These are phyloP conservation scores for Porodaedalea pini DNA, from an alignment of 1,284 basidiomycete genomes.

Conservation along the genomic window DNA sequence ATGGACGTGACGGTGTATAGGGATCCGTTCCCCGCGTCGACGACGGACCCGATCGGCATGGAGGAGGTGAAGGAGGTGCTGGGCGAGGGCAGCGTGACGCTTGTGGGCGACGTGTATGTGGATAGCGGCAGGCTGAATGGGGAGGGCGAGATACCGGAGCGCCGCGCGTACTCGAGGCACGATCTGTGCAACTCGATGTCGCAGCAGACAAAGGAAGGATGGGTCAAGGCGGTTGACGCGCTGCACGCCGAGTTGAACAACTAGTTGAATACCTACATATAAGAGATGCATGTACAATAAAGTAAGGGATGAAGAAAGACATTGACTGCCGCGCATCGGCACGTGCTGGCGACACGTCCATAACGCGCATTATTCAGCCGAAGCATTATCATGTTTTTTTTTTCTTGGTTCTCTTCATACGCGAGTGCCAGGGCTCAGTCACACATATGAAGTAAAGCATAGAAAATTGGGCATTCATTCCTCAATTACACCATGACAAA, in stretches of 20 bases:
- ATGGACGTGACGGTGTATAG: background rate
- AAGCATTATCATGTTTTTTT: no score
- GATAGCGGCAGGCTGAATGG: constrained; percentile 6
- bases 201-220: background rate
- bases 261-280: no score
- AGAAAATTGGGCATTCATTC: no score
- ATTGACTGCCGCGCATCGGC: no score
- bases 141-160: background rate
- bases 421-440: no score
- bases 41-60: background rate
- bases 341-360: no score
- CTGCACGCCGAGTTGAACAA: background rate
- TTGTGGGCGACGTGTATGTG: constrained; percentile 5
- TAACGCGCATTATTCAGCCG: no score
- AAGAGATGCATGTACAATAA: no score
- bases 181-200: background rate
- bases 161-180: background rate
- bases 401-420: no score
- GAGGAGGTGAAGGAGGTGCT: background rate
- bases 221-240: background rate
- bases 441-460: no score
- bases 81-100: background rate
- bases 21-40: background rate
- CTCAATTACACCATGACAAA: no score
- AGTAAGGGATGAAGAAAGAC: no score